Base-by-base conservation (phyloP, 257 asterid genomes). In the Handroanthus guayacan region DNA sequence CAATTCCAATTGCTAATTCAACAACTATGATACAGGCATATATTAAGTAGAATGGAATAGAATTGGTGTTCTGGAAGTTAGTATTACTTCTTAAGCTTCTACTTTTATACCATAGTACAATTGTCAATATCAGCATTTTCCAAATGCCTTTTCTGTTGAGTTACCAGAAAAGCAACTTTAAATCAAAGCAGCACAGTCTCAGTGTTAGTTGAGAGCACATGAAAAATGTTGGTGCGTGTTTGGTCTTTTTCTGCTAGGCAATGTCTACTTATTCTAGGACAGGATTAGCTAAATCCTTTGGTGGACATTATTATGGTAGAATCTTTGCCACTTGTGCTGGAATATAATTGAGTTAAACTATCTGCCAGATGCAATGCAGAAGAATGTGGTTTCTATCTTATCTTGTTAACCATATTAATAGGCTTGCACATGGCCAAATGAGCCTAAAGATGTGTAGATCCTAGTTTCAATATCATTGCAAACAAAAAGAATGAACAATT, bases 121-220 rank as follows among this genome's bases (percentile, higher is more conserved):
- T 67, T 58, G 64, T 66, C 31, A 6, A 8, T 47, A 45, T 20
- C 17, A 6, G 16, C 11, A 31, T 36, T 50, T 20, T 36, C 58
- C 67, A 25, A 36, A n/a, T 45, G 37, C 2, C 13, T 54, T 38
- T 39, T 16, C 11, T 45, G 36, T 18, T 36, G 38, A 55, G 16
- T 67, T 52, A 70, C 36, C 34, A 52, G 50, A 4, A 72, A 69
- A 14, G 58, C 12, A 55, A 61, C 71, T 48, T 25, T 38, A 63
- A 34, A 18, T 65, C 18, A 58, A 75, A 51, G 43, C 31, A 36
- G 6, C 56, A 20, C 20, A 13, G 67, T 51, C 54, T 56, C 63
- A 34, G 43, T 39, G 8, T 20, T 3, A 38, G 47, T 68, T 8
- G 14, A 61, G 81, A 17, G 51, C 48, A 66, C 69, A 43, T 74